Evolutionary conservation across 305 asterid genomes (phyloP).

Genomic region (Solanum aculeatissimum): DNA sequence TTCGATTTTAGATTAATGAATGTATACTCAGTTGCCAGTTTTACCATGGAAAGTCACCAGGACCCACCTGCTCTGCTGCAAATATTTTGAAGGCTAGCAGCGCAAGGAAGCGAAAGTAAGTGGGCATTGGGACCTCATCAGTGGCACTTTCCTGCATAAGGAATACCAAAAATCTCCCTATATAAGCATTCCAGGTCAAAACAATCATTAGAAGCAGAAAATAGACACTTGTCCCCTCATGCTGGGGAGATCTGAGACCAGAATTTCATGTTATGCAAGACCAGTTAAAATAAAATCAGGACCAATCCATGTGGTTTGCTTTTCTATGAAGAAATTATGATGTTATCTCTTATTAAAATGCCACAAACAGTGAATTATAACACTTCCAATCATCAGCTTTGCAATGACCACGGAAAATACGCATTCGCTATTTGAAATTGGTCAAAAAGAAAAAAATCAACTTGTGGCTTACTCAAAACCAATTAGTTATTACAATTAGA

Average conservation of each 20-base stretch:
- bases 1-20: not conserved
- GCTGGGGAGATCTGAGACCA: not conserved
- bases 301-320: not conserved
- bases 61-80: slow-evolving; percentile 74
- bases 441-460: not conserved
- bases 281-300: not conserved
- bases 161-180: slow-evolving; percentile 5
- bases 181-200: slow-evolving; percentile 2
- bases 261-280: not conserved
- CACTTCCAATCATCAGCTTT: not conserved
- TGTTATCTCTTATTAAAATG: not conserved
- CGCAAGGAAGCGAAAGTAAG: slow-evolving; percentile 91
- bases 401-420: not conserved
- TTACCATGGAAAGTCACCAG: not conserved
- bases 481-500: not conserved
- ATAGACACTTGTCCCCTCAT: not conserved
- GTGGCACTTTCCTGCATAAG: slow-evolving; percentile 42
- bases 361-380: not conserved
- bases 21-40: not conserved
- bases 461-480: not conserved
- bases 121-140: slow-evolving; percentile 82
- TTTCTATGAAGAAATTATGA: not conserved
- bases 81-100: slow-evolving; percentile 94
- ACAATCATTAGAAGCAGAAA: not conserved
- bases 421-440: not conserved